Conservation (phyloP, 1,284 basidiomycete genomes). For the Ceratobasidium sp. region DNA sequence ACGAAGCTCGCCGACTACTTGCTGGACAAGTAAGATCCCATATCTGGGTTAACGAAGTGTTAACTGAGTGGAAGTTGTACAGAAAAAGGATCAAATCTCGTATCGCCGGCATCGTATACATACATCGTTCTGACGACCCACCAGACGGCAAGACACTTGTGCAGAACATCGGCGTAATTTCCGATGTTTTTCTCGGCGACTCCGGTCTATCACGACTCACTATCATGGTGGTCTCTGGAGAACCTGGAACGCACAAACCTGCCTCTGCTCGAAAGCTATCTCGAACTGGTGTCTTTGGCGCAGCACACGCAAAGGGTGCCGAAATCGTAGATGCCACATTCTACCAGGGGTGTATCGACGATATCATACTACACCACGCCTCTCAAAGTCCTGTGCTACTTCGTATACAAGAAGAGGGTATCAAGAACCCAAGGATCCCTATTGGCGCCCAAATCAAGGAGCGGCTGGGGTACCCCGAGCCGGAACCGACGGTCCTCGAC, state of each 20-base stretch:
- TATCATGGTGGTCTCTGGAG: constrained; percentile 11
- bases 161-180: constrained; percentile 23
- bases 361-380: not conserved
- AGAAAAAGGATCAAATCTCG: not conserved
- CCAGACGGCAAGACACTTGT: not conserved
- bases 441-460: not conserved
- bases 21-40: not conserved
- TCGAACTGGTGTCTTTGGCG: not conserved
- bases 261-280: not conserved
- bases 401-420: not conserved
- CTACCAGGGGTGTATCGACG: not conserved
- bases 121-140: constrained; percentile 17
- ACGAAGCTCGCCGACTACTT: constrained; percentile 5
- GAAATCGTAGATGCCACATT: not conserved
- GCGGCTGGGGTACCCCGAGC: constrained; percentile 1
- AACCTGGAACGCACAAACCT: not conserved
- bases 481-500: not conserved
- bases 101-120: constrained; percentile 15
- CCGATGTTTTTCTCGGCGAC: constrained; percentile 17
- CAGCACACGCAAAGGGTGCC: not conserved
- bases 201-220: constrained; percentile 8
- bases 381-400: not conserved
- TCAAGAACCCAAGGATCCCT: not conserved
- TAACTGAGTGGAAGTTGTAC: not conserved
- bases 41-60: not conserved